Base-by-base conservation (phyloP, 148 eudicot genomes). In the Fagopyrum homotropicum region DNA sequence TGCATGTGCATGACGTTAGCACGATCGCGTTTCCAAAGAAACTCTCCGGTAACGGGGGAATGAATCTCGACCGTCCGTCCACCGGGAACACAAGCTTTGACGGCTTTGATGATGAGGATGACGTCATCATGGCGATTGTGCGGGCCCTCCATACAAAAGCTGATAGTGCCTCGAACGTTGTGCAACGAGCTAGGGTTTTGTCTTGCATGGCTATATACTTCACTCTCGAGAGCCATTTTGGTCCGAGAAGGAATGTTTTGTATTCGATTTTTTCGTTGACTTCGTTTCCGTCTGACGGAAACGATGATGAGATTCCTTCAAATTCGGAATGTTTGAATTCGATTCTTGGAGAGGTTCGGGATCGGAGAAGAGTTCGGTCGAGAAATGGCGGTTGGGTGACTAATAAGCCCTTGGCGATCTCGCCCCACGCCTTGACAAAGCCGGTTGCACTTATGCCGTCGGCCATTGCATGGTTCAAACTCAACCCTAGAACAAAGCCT, bases 371-470 rank as follows among this genome's bases (percentile, higher is more conserved):
- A 29, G 77, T 63, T 48, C 88, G 51, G 78, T 88, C 90, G 1
- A 88, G 59, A 73, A 73, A 79, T 2, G 88, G 90, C 5, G 84
- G 82, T n/a, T 69, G 61, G 46, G 59, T 72, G 10, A 82, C 74
- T 63, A 85, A 17, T 9, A 88, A 35, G 2, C 88, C 89, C n/a
- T 88, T 72, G 2, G 91, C 89, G 45, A 73, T 77, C 81, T 88
- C 88, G 4, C 85, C 86, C 91, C 91, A 88, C 11, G 86, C 77
- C 59, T 81, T 88, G 22, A 88, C 83, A 48, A 88, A 88, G 5
- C 84, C 85, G 81, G 84, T 80, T 49, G 85, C 86, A 45, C 72
- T 84, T 12, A 81, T 75, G 6, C 89, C 91, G 72, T 88, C 91
- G 9, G 79, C 73, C 78, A 84, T 80, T 45, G 81, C 79, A 45